Percentiles rank a stretch among this genome's conserved stretches.
Conservation (phyloP, 73 alveolate genomes). For the Tetrahymena borealis region DNA sequence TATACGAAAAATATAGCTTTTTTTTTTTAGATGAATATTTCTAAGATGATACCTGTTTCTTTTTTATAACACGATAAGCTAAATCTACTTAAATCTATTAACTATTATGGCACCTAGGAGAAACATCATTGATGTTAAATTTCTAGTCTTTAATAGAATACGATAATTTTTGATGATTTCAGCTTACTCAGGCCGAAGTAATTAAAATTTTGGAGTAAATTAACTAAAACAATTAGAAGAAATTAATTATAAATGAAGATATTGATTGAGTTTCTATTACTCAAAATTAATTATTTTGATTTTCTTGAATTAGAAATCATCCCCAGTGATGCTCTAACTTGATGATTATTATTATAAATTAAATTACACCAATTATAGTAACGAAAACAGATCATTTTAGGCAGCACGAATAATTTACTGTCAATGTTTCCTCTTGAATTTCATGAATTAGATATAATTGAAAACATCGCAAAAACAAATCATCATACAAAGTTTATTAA, state of each 20-base stretch:
- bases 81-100: too few relatives aligned
- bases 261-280: neutral
- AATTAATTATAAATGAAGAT: neutral
- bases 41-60: too few relatives aligned
- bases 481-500: neutral
- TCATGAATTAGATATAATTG: neutral
- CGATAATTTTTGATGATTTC: neutral
- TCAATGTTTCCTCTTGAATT: neutral
- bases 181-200: neutral
- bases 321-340: neutral
- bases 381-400: neutral
- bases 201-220: neutral
- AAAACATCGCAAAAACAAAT: neutral
- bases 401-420: too few relatives aligned
- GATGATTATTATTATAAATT: neutral
- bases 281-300: neutral
- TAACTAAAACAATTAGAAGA: neutral
- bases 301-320: neutral
- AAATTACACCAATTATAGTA: neutral
- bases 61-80: too few relatives aligned
- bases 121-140: neutral
- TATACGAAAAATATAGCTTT: too few relatives aligned
- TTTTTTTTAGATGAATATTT: too few relatives aligned
- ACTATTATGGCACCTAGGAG: too few relatives aligned
- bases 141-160: neutral